Conservation (phyloP, 306 rosid genomes). For the Cucurbita argyrosperma region DNA sequence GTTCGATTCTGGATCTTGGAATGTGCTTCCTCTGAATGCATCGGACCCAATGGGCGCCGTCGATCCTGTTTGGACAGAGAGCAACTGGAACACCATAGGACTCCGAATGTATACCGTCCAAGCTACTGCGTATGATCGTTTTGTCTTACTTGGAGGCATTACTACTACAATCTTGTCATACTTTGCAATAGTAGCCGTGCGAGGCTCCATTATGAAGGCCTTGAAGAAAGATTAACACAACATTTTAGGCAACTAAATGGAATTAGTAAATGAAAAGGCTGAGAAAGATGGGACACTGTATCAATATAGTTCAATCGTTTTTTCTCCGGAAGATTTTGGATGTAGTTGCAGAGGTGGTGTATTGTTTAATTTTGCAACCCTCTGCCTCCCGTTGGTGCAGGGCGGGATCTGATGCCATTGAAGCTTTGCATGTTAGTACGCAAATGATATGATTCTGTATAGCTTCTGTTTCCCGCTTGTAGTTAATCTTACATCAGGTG, state of each 20-base stretch:
- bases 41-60: slow-evolving; percentile 55
- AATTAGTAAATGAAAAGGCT: not conserved
- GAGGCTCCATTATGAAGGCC: slow-evolving; percentile 42
- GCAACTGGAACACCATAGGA: slow-evolving; percentile 77
- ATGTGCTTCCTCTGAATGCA: slow-evolving; percentile 53
- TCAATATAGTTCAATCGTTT: not conserved
- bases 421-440: not conserved
- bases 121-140: slow-evolving; percentile 35
- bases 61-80: slow-evolving; percentile 90
- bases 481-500: not conserved
- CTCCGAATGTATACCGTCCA: slow-evolving; percentile 59
- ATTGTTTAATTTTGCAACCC: slow-evolving; percentile 3
- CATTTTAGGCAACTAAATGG: not conserved
- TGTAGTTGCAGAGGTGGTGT: slow-evolving; percentile 1
- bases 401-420: not conserved
- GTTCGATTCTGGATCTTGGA: slow-evolving; percentile 60
- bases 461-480: not conserved
- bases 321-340: not conserved
- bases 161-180: slow-evolving; percentile 47
- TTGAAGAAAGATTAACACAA: slow-evolving; percentile 51
- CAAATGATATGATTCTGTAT: not conserved
- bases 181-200: slow-evolving; percentile 38
- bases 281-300: not conserved
- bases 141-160: slow-evolving; percentile 60
- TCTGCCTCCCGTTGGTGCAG: not conserved